Evolutionary conservation across 805 yeast species (phyloP), one percentile per base, ranked within the genome.

Genomic region (Ogataea glucozyma): DNA sequence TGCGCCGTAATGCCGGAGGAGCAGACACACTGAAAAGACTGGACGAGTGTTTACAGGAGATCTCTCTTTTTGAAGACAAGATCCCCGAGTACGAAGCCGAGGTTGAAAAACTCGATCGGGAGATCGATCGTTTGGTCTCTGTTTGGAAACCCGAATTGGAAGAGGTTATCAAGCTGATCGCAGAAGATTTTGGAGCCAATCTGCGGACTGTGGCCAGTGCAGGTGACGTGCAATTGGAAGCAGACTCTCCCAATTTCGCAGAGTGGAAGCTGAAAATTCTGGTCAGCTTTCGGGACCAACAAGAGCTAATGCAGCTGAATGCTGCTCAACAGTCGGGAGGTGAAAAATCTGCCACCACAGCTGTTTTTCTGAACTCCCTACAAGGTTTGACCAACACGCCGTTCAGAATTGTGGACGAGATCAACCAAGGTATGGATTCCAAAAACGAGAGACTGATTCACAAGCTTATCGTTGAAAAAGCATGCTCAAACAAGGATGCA

Each of bases 401-500:
- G 8, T 88, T 93, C 58, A 72, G 98, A 58, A 90, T 91, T 3
- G 97, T 93, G 6, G 99, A 93, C 66, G 99, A 93, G 70, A 95
- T 93, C 49, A 93, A 93, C 61, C 99, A 93, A 67, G 99, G 99
- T 52, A 90, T 93, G 98, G 99, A 93, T 66, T 85, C 95, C 10
- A 78, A 78, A 47, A 93, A 93, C 58, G 99, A 93, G 64, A 78
- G 90, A 48, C 73, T 79, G 67, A 90, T 93, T 2, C 97, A 91
- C 60, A 76, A 78, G 48, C 78, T 87, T 48, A 81, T 93, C 74
- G 96, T 91, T 1, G 81, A 85, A 42, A 81, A 85, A 35, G 91
- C 97, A 0, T 87, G 96, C 58, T 65, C 67, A 4, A 70, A 33
- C 3, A 43, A 30, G 4, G 47, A 54, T 2, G 51, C 60, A 1